A percentile compares a stretch with the other conserved stretches of the same genome.
Evolutionary conservation across 1,284 basidiomycete species (phyloP).

Genomic region (Mycena sp.): DNA sequence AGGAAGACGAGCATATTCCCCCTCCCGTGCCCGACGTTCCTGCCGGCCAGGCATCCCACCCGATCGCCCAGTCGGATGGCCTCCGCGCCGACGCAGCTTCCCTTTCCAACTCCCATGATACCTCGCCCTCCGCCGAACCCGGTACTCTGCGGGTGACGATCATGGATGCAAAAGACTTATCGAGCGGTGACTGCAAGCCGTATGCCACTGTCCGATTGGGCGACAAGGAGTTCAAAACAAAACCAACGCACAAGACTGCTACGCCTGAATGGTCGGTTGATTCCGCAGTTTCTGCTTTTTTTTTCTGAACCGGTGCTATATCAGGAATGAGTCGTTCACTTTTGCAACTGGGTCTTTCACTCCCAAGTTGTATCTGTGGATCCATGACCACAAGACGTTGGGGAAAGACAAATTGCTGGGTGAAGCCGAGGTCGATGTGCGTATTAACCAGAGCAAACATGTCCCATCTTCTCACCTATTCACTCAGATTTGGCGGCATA

Average conservation of each 20-base stretch:
- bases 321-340: conserved; percentile 84
- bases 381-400: conserved; percentile 88
- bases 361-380: conserved; percentile 67
- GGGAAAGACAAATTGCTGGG: conserved; percentile 87
- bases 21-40: conserved; percentile 46
- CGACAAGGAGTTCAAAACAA: conserved; percentile 86
- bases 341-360: conserved; percentile 72
- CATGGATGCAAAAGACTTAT: conserved; percentile 76
- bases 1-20: conserved; percentile 44
- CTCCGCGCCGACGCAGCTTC: conserved; percentile 40
- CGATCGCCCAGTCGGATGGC: conserved; percentile 46
- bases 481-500: conserved; percentile 77
- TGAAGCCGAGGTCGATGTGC: conserved; percentile 81
- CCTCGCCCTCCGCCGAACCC: conserved; percentile 51
- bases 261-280: conserved; percentile 83
- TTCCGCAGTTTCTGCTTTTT: neutral
- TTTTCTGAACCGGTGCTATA: neutral
- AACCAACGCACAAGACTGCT: conserved; percentile 75
- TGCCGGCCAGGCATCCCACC: conserved; percentile 60
- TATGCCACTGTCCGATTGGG: conserved; percentile 82
- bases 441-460: conserved; percentile 38
- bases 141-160: conserved; percentile 80
- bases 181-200: conserved; percentile 72
- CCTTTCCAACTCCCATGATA: conserved; percentile 49
- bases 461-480: neutral